Conservation (phyloP, 2,329 filamentous ascomycete species). For the Daldinia sp. region DNA sequence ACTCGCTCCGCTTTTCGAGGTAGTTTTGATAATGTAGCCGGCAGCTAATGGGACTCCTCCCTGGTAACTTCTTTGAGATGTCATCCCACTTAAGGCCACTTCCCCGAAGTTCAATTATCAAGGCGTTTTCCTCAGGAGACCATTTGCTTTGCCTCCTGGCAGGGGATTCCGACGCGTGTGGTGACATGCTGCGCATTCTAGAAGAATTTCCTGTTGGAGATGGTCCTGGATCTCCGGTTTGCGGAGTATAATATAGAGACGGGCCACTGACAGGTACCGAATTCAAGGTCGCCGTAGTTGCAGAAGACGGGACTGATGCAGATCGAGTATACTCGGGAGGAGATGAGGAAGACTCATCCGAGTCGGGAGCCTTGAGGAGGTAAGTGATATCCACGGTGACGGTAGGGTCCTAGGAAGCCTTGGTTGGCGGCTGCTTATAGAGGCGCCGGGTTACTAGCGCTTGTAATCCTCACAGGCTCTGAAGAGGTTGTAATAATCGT, state of each 20-base stretch:
- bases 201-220: conserved; percentile 41
- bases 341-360: conserved; percentile 71
- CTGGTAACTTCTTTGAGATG: conserved; percentile 89
- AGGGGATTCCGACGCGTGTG: conserved; percentile 69
- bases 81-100: conserved; percentile 99
- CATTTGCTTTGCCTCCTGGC: conserved; percentile 97
- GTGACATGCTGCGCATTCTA: conserved; percentile 60
- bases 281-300: conserved; percentile 50
- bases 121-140: conserved; percentile 90
- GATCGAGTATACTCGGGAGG: conserved; percentile 51
- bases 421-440: conserved; percentile 48
- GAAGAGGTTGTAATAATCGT: conserved; percentile 15
- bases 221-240: conserved; percentile 45
- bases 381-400: conserved; percentile 95
- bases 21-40: conserved; percentile 97
- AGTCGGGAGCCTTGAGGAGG: conserved; percentile 79
- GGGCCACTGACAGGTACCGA: conserved; percentile 41
- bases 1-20: conserved; percentile 88
- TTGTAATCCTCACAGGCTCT: conserved; percentile 18
- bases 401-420: conserved; percentile 55
- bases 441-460: conserved; percentile 39
- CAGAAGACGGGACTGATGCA: conserved; percentile 48
- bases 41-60: conserved; percentile 92
- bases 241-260: conserved; percentile 40
- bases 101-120: conserved; percentile 90